These are phyloP conservation scores for Panicum miliaceum DNA, from an alignment of 176 grass and related monocot genomes.

Conservation along the genomic window DNA sequence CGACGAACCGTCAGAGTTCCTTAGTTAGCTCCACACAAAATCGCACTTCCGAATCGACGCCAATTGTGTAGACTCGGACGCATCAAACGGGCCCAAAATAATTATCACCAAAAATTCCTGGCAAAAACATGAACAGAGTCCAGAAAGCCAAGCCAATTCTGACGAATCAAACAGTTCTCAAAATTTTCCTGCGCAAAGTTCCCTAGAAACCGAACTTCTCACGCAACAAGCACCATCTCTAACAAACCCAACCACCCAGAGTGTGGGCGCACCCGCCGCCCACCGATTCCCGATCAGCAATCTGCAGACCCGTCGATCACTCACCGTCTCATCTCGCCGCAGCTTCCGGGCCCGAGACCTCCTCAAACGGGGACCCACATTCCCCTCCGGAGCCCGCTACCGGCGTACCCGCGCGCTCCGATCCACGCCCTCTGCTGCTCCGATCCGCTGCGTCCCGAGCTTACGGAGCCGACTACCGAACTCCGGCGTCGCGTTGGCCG, in stretches of 20 bases:
- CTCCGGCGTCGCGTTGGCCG: not conserved
- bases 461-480: not conserved
- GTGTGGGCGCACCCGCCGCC: constrained; percentile 18
- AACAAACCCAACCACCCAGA: constrained; percentile 41
- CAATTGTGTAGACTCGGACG: not conserved
- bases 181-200: constrained; percentile 11
- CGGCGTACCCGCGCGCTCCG: constrained; percentile 29
- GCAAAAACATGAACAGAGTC: not conserved
- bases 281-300: constrained; percentile 23
- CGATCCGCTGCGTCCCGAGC: constrained; percentile 2
- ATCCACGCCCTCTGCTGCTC: constrained; percentile 32
- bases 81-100: not conserved
- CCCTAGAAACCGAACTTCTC: not conserved
- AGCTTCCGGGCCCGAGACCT: not conserved
- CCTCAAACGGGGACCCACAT: constrained; percentile 52
- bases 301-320: constrained; percentile 39
- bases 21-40: not conserved
- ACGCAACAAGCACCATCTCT: not conserved
- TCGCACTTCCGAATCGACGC: not conserved
- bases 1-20: not conserved
- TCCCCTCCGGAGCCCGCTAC: constrained; percentile 34
- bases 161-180: constrained; percentile 14
- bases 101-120: not conserved
- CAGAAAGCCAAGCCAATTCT: not conserved
- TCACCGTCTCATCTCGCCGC: constrained; percentile 46